Evolutionary conservation across 1,284 basidiomycete genomes (phyloP), one percentile per base, ranked within the genome.

Genomic region (Cryptococcus sp.): DNA sequence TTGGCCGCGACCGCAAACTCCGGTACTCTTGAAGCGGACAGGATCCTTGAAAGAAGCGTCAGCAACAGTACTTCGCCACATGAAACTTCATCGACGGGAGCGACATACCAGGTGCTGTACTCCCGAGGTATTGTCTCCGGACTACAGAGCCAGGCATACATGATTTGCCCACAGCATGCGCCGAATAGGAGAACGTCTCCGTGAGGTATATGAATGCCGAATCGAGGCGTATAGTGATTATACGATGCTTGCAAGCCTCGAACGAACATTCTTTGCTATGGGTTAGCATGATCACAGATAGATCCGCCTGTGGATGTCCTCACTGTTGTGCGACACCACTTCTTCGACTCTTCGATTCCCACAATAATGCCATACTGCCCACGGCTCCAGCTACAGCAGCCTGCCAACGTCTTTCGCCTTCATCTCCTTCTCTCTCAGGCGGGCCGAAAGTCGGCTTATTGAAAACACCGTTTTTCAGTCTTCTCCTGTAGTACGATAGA

Each of bases 141-240:
- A 25, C 88, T 82, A 34, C 91, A 75, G 29, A 95, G 81, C 78
- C 88, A 92, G 0, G 84, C 87, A 73, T 91, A 94, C 79, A 94
- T 83, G 73, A 96, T 95, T 77, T 96, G 93, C 10, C 87, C 88
- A 69, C 88, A 95, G 19, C 88, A 89, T 2, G 93, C 69, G 11
- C 87, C 83, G 70, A 97, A 97, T 10, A 93, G 83, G 19, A 96
- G 75, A 0, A 92, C 83, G 56, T 89, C 89, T 8, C 94, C 94
- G 73, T 93, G 82, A 0, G 93, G 94, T 16, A 99, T 83, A 51
- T 81, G 81, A 57, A 92, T 81, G 25, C 87, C 75, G 6, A 67
- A 56, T 3, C 61, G 63, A 1, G 72, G 71, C 5, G 75, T 70
- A 44, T 75, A 70, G 41, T 72, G 72, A 58, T 79, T 78, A 62